A percentile compares a stretch with the other conserved stretches of the same genome.
phyloP scores from a whole-genome alignment of 2,329 filamentous ascomycete species.

The Ophiocordyceps camponoti-floridani region DNA sequence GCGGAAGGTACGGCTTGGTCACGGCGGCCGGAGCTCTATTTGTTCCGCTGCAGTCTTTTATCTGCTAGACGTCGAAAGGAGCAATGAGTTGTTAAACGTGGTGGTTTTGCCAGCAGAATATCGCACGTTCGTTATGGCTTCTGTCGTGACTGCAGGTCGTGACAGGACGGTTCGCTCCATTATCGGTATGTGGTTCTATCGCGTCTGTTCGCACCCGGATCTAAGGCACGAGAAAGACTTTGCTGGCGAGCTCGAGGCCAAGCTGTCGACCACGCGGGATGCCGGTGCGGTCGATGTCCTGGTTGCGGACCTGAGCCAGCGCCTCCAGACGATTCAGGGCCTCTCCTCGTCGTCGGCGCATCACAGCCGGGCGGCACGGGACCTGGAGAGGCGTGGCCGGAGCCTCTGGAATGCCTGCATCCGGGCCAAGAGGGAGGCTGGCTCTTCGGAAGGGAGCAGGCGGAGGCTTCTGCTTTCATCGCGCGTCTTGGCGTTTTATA shows the following conservation, averaged over 20 bases:
- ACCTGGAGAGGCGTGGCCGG: conserved; percentile 38
- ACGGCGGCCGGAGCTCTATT: neutral
- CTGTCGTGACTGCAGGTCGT: conserved; percentile 3
- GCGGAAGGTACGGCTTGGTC: neutral
- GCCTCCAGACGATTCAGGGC: conserved; percentile 8
- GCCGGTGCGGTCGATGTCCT: conserved; percentile 23
- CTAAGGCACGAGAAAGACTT: too few relatives aligned
- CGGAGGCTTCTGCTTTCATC: conserved; percentile 18
- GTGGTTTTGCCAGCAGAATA: neutral
- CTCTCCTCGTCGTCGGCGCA: conserved; percentile 3
- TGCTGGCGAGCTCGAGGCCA: conserved; percentile 8
- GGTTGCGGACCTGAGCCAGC: conserved; percentile 11
- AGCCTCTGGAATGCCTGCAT: conserved; percentile 51
- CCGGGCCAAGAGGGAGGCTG: conserved; percentile 19
- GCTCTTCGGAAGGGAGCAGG: neutral
- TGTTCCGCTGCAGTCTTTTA: neutral
- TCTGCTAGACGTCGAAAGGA: neutral
- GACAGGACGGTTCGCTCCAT: conserved; percentile 8
- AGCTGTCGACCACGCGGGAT: conserved; percentile 5
- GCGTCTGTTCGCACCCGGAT: too few relatives aligned
- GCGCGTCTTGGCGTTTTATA: conserved; percentile 43
- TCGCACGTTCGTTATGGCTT: conserved; percentile 6
- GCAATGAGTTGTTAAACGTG: too few relatives aligned
- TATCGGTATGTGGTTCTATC: conserved; percentile 5
- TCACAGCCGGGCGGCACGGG: conserved; percentile 5